Evolutionary conservation across 352 stramenopile species (phyloP), one percentile per base, ranked within the genome.

Genomic region (Globisporangium acanthophoron): DNA sequence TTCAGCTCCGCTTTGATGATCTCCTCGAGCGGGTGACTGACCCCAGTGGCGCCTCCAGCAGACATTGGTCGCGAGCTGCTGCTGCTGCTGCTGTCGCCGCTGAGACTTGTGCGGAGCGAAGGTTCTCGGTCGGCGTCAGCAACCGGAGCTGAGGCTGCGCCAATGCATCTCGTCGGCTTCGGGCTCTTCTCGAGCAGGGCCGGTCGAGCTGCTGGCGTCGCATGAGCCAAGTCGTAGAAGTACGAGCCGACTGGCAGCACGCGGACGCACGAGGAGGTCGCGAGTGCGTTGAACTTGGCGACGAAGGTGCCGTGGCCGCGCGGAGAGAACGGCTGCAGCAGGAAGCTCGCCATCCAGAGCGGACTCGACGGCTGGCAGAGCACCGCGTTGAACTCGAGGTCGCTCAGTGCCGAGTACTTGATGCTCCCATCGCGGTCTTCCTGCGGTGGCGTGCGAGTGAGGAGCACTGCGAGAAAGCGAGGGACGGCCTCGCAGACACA

Each of bases 371-470:
- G 63, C 51, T 83, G 79, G 45, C 65, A 76, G 33, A 89, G 56
- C 21, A 74, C 62, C 31, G 77, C 57, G 49, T 80, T 78, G 54
- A 87, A 77, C 54, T 87, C 79, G 62, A 76, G 66, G 54, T 86
- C 75, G 52, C 60, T 73, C n/a, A 87, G 65, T 11, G 74, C 27
- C 21, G 73, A 60, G 62, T 70, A 73, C 35, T 68, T 66, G 0
- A 79, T 62, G 49, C 59, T 65, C 8, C 74, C 73, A 27, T 67
- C 62, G 13, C 50, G 62, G 37, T 85, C 72, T 57, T 88, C 74
- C 58, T 87, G 51, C 3, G 41, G 12, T 16, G 71, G 21, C 18
- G 66, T 58, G 15, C 45, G 43, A 49, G 59, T 58, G 27, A 65
- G n/a, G 56, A 0, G 20, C 41, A 47, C 9, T 27, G 41, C 18